These are phyloP conservation scores for Phaeoacremonium minimum DNA, from an alignment of 2,329 filamentous ascomycete genomes.

Conservation along the genomic window DNA sequence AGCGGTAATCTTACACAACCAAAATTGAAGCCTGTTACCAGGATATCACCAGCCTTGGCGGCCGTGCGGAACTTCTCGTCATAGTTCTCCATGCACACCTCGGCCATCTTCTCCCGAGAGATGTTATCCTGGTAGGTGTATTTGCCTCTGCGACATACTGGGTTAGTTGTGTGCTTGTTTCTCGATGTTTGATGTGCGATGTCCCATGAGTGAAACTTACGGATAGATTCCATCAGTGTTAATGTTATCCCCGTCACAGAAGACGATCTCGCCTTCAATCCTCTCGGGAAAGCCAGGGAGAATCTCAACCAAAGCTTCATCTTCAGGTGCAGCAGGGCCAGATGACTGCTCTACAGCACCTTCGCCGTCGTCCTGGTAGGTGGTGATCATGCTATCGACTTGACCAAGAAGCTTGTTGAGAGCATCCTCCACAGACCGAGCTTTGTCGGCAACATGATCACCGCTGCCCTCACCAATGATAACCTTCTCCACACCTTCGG, in stretches of 20 bases:
- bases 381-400: slow-evolving; percentile 58
- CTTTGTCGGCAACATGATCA: slow-evolving; percentile 57
- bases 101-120: slow-evolving; percentile 64
- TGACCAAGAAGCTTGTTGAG: slow-evolving; percentile 68
- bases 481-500: slow-evolving; percentile 63
- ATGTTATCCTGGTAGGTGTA: slow-evolving; percentile 90
- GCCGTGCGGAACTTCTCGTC: slow-evolving; percentile 64
- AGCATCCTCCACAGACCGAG: slow-evolving; percentile 63
- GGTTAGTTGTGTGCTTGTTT: too few species aligned
- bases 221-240: slow-evolving; percentile 93
- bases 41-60: slow-evolving; percentile 68
- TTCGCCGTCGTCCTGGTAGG: slow-evolving; percentile 41
- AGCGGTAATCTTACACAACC: too few species aligned
- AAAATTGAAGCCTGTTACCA: slow-evolving; percentile 86
- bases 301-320: slow-evolving; percentile 15
- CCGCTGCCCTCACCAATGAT: slow-evolving; percentile 69
- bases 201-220: too few species aligned
- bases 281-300: slow-evolving; percentile 77
- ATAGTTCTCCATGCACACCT: slow-evolving; percentile 93
- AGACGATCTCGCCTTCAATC: slow-evolving; percentile 81
- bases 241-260: slow-evolving; percentile 76
- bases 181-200: too few species aligned
- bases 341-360: slow-evolving; percentile 25
- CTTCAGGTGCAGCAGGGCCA: slow-evolving; percentile 9
- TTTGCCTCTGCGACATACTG: too few species aligned